Evolutionary conservation across 768 basidiomycete species (phyloP), one percentile per base, ranked within the genome.

Genomic region (Dacryopinax spathularia): DNA sequence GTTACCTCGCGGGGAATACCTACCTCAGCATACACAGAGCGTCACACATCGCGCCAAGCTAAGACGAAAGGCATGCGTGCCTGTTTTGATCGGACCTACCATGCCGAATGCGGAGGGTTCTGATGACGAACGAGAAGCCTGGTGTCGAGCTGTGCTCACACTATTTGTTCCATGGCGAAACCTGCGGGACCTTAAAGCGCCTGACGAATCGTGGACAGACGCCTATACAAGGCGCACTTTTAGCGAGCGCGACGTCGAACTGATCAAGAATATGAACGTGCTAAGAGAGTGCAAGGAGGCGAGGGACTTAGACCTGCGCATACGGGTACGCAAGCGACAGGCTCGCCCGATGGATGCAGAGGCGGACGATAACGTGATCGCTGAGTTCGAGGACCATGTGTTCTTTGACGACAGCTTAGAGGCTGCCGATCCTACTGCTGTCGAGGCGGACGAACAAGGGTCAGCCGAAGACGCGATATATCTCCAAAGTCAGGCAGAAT

Each of bases 131-230:
- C 63, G 67, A 9, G 66, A 64, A 0, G 62, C 62, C 5, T 77
- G 77, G 62, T 73, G 70, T 62, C 66, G 73, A 0, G 62, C 76
- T 1, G 79, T 79, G 77, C 63, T 80, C 1, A 72, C 76, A 16
- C 69, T 79, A 0, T 79, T 79, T 65, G 77, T 77, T 64, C 79
- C 78, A 0, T 79, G 78, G 79, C 33, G 70, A 0, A 27, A 59
- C 41, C 39, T 66, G 0, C n/a, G 6, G 4, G 73, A 79, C 43
- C 66, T 79, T 6, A 39, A 67, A 20, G 2, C 1, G 13, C 0
- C 1, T 1, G 48, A 29, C 12, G 63, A 71, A 34, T 59, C 69
- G 0, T 78, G 76, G 77, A 18, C 33, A 69, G 70, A 9, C 75
- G 74, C 3, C 77, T 76, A 66, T 12, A 67, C 1, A 7, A 41